Percentiles rank a stretch among this genome's conserved stretches.
These are phyloP conservation scores for Teratosphaeria destructans DNA, from an alignment of 2,329 filamentous ascomycete species.

Conservation along the genomic window DNA sequence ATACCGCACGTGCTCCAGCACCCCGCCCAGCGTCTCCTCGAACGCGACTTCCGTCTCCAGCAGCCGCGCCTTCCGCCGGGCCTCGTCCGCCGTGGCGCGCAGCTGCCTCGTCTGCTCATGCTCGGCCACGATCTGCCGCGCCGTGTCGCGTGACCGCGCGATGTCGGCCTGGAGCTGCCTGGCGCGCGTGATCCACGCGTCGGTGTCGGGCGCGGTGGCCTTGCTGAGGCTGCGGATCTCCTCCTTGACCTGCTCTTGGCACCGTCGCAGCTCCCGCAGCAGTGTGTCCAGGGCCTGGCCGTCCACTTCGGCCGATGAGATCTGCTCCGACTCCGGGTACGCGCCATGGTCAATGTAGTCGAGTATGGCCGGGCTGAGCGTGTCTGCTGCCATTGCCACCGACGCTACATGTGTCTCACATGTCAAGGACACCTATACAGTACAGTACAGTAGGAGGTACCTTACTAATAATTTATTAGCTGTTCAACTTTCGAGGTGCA, in stretches of 20 bases:
- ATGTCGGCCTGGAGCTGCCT: constrained; percentile 80
- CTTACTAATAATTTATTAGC: not conserved
- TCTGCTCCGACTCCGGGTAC: constrained; percentile 47
- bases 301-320: constrained; percentile 16
- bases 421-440: too few species aligned
- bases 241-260: constrained; percentile 46
- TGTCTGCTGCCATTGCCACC: constrained; percentile 1
- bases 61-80: constrained; percentile 43
- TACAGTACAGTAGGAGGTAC: too few species aligned
- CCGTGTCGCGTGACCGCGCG: constrained; percentile 64
- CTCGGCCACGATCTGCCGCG: constrained; percentile 68
- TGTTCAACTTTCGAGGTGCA: not conserved
- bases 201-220: constrained; percentile 67
- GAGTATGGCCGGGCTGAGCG: constrained; percentile 50
- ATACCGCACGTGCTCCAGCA: constrained; percentile 41
- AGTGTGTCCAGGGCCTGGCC: constrained; percentile 36
- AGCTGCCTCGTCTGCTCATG: constrained; percentile 59
- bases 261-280: constrained; percentile 40
- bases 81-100: constrained; percentile 54
- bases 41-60: constrained; percentile 51
- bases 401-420: not conserved
- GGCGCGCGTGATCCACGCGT: constrained; percentile 76
- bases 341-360: constrained; percentile 48
- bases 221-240: constrained; percentile 69
- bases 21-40: constrained; percentile 42